Evolutionary conservation across 371 early-diverging fungal genomes (phyloP), one percentile per base, ranked within the genome.

Genomic region (Lichtheimia ornata): DNA sequence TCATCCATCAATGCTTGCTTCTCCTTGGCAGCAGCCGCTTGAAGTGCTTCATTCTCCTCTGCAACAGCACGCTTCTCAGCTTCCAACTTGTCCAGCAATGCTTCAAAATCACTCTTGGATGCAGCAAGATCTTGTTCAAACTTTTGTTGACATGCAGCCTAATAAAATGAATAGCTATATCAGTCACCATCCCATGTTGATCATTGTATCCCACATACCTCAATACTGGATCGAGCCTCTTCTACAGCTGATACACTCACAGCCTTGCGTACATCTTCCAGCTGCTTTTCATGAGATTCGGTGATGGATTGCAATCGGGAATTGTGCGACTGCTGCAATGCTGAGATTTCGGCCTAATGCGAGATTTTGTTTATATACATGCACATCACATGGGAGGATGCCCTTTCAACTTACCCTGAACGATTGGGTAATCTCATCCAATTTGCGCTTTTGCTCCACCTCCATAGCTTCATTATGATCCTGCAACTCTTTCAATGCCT

Each of bases 291-390:
- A 57, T 65, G 65, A 4, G 45, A 17, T 44, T 50, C 52, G 7
- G 30, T 56, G 43, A 60, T 59, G 27, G 51, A 41, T 25, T 60
- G 56, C 13, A 65, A 25, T 22, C 59, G 53, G 25, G 60, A 56
- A 41, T 61, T 56, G 40, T 65, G 65, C 7, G 57, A 56, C 20
- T 61, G 35, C 27, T 65, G 61, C 17, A 65, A 44, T 27, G 61
- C 52, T 20, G 56, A 50, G 42, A 65, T 65, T 53, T 65, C 65
- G 30, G 52, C 61, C 65, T 65, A 62, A 24, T 22, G 35, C 35
- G 9, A 35, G 35, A 35, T 35, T 35, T 35, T 6, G 35, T 35
- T 35, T 35, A 35, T 35, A 35, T 35, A 2, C 6, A 35, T 35
- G 9, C 9, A 2, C 6, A 9, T 0, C 14, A 17, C 17, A 27